A percentile compares a stretch with the other conserved stretches of the same genome.
Evolutionary conservation across 1,139 yeast species (phyloP).

Genomic region (Neolecta irregularis): DNA sequence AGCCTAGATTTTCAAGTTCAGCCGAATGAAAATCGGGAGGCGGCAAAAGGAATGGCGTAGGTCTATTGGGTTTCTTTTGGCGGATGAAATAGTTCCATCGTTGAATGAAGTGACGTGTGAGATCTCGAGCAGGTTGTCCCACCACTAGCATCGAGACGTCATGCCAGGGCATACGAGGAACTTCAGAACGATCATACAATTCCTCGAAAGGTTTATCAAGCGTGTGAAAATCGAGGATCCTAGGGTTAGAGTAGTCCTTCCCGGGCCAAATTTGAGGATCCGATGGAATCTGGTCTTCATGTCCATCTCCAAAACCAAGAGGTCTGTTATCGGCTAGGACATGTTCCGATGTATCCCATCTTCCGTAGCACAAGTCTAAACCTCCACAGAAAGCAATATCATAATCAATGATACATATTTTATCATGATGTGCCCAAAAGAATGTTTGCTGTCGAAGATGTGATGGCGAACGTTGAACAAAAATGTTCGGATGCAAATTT

Average conservation of each 20-base stretch:
- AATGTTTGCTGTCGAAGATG: conserved; percentile 84
- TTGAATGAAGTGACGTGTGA: conserved; percentile 87
- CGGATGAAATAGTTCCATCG: conserved; percentile 91
- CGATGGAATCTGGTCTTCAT: conserved; percentile 17
- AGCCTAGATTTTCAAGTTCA: conserved; percentile 47
- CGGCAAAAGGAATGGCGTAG: conserved; percentile 81
- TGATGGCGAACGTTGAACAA: conserved; percentile 86
- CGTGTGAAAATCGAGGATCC: conserved; percentile 70
- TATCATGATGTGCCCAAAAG: conserved; percentile 99
- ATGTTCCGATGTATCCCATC: conserved; percentile 95
- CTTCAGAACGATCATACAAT: conserved; percentile 67
- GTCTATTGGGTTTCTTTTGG: conserved; percentile 86
- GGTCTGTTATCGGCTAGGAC: conserved; percentile 61
- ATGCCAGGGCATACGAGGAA: conserved; percentile 99
- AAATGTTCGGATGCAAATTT: conserved; percentile 71
- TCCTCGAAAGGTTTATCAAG: conserved; percentile 80
- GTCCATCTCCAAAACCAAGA: conserved; percentile 25
- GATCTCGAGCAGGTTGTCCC: conserved; percentile 91
- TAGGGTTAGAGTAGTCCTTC: conserved; percentile 91
- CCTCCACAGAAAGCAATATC: conserved; percentile 90
- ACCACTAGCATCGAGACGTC: conserved; percentile 93
- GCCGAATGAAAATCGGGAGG: conserved; percentile 73
- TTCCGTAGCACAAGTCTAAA: conserved; percentile 84
- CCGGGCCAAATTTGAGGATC: conserved; percentile 69
- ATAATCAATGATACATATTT: conserved; percentile 72